Conservation (phyloP, 1,284 basidiomycete species). For the Volvariella volvacea region DNA sequence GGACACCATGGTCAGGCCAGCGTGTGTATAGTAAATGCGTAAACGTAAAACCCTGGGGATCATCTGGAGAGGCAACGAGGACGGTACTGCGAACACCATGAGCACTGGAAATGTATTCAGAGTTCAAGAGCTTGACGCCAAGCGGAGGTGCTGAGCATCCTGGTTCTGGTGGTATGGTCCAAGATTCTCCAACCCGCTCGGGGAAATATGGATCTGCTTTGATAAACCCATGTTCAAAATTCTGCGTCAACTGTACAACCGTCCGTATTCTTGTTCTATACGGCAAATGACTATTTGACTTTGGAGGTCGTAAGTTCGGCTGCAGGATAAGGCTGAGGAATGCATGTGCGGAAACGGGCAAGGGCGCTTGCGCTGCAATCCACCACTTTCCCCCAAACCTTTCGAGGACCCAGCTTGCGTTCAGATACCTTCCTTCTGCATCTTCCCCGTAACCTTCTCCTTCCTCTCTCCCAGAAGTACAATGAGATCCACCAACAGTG, state of each 20-base stretch:
- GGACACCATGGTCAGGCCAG: conserved; percentile 84
- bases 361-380: conserved; percentile 80
- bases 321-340: conserved; percentile 67
- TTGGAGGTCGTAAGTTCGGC: conserved; percentile 32
- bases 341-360: conserved; percentile 60
- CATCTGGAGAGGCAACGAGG: conserved; percentile 15
- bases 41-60: conserved; percentile 28
- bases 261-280: conserved; percentile 47
- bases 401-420: conserved; percentile 81
- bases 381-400: conserved; percentile 66
- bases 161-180: conserved; percentile 41
- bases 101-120: conserved; percentile 40
- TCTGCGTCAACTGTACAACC: conserved; percentile 73
- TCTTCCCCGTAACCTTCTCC: too few species aligned
- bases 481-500: conserved; percentile 29
- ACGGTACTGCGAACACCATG: conserved; percentile 55
- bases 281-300: conserved; percentile 11
- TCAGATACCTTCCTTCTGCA: conserved; percentile 53
- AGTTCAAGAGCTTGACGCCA: conserved; percentile 46
- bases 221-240: conserved; percentile 54
- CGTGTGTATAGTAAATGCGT: conserved; percentile 67
- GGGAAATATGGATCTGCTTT: conserved; percentile 80
- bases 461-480: conserved; percentile 6
- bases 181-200: conserved; percentile 43
- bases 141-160: conserved; percentile 34